Conservation (phyloP, 495 filamentous ascomycete genomes). For the Neohortaea acidophila region DNA sequence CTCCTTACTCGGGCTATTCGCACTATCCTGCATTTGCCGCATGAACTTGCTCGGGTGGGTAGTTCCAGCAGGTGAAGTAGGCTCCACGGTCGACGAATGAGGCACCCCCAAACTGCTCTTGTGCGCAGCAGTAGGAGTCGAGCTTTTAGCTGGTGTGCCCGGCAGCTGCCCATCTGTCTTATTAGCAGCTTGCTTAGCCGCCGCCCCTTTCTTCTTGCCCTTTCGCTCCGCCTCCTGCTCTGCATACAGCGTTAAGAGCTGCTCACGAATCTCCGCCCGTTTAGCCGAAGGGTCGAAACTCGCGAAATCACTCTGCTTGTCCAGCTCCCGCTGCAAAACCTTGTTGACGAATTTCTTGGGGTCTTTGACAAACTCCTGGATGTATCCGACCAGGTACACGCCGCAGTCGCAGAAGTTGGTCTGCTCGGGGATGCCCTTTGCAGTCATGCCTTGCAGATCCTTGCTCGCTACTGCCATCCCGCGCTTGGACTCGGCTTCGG, state of each 20-base stretch:
- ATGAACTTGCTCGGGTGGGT: no score
- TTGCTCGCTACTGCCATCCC: constrained; percentile 39
- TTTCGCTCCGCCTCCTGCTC: constrained; percentile 30
- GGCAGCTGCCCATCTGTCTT: not conserved
- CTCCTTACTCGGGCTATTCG: no score
- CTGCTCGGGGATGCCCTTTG: constrained; percentile 58
- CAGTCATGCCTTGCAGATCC: constrained; percentile 48
- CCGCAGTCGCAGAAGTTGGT: constrained; percentile 82
- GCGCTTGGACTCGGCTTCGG: constrained; percentile 57
- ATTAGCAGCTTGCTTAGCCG: not conserved
- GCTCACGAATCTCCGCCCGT: constrained; percentile 37
- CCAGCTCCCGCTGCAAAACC: constrained; percentile 35
- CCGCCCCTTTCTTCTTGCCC: constrained; percentile 7
- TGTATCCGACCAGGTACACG: constrained; percentile 66
- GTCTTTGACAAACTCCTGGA: constrained; percentile 59
- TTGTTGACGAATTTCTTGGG: constrained; percentile 50
- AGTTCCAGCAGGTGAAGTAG: no score
- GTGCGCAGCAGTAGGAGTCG: no score
- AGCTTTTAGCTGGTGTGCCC: no score
- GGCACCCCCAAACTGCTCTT: no score
- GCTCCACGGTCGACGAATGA: no score
- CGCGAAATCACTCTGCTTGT: constrained; percentile 38
- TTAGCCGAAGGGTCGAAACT: constrained; percentile 37
- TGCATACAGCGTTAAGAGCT: constrained; percentile 35
- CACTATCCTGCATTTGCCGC: no score